Evolutionary conservation across 192 early-diverging fungal genomes (phyloP), one percentile per base, ranked within the genome.

Genomic region (Podila minutissima): DNA sequence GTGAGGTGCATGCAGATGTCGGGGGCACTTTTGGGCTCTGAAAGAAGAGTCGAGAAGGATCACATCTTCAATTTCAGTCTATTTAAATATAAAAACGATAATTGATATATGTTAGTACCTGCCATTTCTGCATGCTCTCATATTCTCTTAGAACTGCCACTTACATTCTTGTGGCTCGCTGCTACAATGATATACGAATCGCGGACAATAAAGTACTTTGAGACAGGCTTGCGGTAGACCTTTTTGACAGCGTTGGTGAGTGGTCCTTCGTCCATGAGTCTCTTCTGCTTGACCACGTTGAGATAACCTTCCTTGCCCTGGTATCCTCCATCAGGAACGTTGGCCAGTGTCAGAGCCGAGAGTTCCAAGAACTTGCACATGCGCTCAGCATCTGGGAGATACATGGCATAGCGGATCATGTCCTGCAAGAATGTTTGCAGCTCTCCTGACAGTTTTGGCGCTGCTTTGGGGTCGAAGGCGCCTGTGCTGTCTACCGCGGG

Each of bases 291-390:
- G 8, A 73, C 69, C 4, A 88, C 72, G 29, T 66, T 74, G 62
- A 91, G 64, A 72, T 87, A 90, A n/a, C 90, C 90, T 71, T 93
- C 92, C 73, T 93, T 93, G 29, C 92, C 92, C 66, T 93, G 84
- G 31, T 76, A 85, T 2, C 81, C 70, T 4, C 82, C 79, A 32
- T 84, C 70, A 0, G 85, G 76, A 28, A 74, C 67, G n/a, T 71
- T 72, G 0, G 76, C 74, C 1, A 86, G 60, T 1, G 84, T 85
- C 28, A 88, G 64, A 8, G 86, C 75, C 9, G 86, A 88, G 12
- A 88, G 78, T 60, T 88, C 86, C 62, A 88, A 59, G 53, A 88
- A 88, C 38, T 84, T 85, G 59, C 86, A 88, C 22, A 88, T 59
- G 26, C 86, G 68, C 51, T 88, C 85, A 5, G 74, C 85, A 31